phyloP scores from a whole-genome alignment of 2,329 filamentous ascomycete species.

The Aureobasidium lini region DNA sequence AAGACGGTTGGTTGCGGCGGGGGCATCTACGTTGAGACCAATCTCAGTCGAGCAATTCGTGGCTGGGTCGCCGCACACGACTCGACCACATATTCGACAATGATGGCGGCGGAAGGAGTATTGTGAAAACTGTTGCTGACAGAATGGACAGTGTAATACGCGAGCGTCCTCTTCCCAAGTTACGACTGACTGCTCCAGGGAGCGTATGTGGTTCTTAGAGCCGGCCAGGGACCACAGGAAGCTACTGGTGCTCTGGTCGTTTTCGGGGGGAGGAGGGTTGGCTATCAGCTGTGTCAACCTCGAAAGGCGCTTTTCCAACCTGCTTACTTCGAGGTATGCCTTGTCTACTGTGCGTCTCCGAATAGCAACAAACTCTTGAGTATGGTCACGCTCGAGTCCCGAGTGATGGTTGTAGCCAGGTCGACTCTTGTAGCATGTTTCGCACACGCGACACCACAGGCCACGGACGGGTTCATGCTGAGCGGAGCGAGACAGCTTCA shows the following conservation, averaged over 20 bases:
- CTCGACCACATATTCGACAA: slow-evolving; percentile 84
- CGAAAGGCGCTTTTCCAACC: slow-evolving; percentile 84
- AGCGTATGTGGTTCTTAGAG: slow-evolving; percentile 59
- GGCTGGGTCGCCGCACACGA: slow-evolving; percentile 81
- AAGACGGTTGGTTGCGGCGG: slow-evolving; percentile 28
- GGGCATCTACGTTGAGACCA: slow-evolving; percentile 63
- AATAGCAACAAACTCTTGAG: slow-evolving; percentile 59
- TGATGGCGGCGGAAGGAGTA: slow-evolving; percentile 93
- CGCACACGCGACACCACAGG: slow-evolving; percentile 90
- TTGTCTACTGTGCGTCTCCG: slow-evolving; percentile 74
- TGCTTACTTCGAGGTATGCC: slow-evolving; percentile 76
- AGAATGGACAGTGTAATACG: slow-evolving; percentile 81
- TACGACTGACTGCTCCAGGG: slow-evolving; percentile 84
- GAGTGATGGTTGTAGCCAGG: slow-evolving; percentile 78
- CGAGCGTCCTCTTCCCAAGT: slow-evolving; percentile 88
- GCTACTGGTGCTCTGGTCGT: slow-evolving; percentile 40
- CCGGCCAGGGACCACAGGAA: slow-evolving; percentile 51
- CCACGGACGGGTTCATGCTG: slow-evolving; percentile 84
- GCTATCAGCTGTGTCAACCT: slow-evolving; percentile 80
- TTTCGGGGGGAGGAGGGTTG: slow-evolving; percentile 59
- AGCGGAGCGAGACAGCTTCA: slow-evolving; percentile 87
- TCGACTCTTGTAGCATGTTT: slow-evolving; percentile 97
- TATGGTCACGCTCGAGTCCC: slow-evolving; percentile 64
- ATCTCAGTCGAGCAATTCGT: slow-evolving; percentile 83
- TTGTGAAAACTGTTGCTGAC: slow-evolving; percentile 87